Evolutionary conservation across 176 grass and related monocot species (phyloP).

Genomic region (Oropetium thomaeum): DNA sequence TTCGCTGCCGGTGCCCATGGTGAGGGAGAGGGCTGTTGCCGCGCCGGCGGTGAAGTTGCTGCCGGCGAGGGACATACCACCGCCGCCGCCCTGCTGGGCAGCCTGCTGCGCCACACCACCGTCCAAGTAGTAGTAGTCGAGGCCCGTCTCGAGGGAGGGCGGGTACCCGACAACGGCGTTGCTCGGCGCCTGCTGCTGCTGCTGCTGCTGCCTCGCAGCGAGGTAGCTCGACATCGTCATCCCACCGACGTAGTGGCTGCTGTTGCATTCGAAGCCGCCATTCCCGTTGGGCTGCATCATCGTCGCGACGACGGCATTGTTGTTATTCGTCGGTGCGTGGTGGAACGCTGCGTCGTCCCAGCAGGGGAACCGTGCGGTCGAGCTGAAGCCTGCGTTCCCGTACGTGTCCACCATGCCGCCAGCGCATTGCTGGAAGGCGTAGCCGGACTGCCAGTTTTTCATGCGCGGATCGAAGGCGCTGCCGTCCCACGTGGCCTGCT

Average conservation of each 20-base stretch:
- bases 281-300: background rate
- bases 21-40: background rate
- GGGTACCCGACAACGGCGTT: conserved; percentile 2
- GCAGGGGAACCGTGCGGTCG: background rate
- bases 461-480: background rate
- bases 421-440: background rate
- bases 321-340: too few species aligned
- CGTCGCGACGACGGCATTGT: background rate
- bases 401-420: background rate
- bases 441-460: background rate
- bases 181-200: background rate
- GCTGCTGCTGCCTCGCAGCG: background rate
- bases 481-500: background rate
- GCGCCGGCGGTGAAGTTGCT: background rate
- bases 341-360: background rate
- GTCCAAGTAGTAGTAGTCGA: too few species aligned
- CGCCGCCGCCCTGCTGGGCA: background rate
- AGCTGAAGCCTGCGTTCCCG: background rate
- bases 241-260: background rate
- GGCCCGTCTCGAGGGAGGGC: background rate
- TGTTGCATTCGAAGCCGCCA: background rate
- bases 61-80: background rate
- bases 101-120: too few species aligned
- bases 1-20: background rate
- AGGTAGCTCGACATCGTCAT: background rate